A percentile compares a stretch with the other conserved stretches of the same genome.
phyloP scores from a whole-genome alignment of 2,329 filamentous ascomycete species.

The Dothideomycetes sp. region DNA sequence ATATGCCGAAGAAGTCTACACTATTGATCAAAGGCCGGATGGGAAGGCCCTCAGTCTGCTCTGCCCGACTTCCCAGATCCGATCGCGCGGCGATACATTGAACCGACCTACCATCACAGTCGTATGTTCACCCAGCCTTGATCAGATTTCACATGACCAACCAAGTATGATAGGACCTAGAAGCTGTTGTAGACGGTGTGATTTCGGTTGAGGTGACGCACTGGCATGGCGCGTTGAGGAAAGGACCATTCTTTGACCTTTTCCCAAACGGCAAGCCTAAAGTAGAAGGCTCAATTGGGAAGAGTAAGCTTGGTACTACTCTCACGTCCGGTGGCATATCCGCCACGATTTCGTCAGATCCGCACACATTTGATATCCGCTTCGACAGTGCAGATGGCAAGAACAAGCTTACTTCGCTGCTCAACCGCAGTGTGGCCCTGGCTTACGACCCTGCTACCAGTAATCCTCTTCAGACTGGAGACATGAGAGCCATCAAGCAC shows the following conservation, averaged over 20 bases:
- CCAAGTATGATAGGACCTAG: conserved; percentile 33
- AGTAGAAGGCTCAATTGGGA: conserved; percentile 28
- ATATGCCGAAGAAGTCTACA: conserved; percentile 55
- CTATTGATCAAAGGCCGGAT: conserved; percentile 33
- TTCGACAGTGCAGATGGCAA: conserved; percentile 42
- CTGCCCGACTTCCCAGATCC: conserved; percentile 47
- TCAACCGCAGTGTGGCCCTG: conserved; percentile 45
- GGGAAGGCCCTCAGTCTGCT: conserved; percentile 42
- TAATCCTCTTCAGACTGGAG: conserved; percentile 42
- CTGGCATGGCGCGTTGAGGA: conserved; percentile 42
- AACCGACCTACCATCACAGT: conserved; percentile 46
- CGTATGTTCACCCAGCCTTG: conserved; percentile 20
- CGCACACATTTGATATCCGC: conserved; percentile 43
- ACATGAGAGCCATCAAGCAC: conserved; percentile 34
- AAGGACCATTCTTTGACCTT: conserved; percentile 47
- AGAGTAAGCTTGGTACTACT: conserved; percentile 34
- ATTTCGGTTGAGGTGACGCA: conserved; percentile 49
- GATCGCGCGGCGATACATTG: conserved; percentile 43
- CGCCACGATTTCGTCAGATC: conserved; percentile 38
- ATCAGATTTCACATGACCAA: conserved; percentile 2
- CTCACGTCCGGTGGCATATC: conserved; percentile 41
- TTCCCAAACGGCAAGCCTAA: conserved; percentile 42
- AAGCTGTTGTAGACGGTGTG: conserved; percentile 47
- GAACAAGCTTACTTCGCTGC: conserved; percentile 43
- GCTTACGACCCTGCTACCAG: conserved; percentile 45